Evolutionary conservation across 192 early-diverging fungal species (phyloP).

Genomic region (Linnemannia zychae): DNA sequence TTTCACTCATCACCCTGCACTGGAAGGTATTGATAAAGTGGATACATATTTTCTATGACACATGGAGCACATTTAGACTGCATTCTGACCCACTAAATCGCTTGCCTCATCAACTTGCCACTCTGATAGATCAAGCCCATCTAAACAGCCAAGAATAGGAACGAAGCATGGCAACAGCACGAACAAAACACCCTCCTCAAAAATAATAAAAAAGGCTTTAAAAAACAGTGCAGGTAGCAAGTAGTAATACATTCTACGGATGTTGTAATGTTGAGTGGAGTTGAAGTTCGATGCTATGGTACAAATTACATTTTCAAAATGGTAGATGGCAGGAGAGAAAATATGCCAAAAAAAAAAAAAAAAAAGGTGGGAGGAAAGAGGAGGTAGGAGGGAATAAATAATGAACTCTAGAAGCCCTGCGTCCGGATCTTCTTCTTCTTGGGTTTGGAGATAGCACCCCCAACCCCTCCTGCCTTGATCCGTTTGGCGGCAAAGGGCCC

Average conservation of each 20-base stretch:
- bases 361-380: background rate
- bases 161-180: background rate
- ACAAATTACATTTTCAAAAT: background rate
- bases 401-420: conserved; percentile 46
- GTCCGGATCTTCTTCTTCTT: conserved; percentile 39
- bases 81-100: too few species aligned
- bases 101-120: too few species aligned
- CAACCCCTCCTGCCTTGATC: background rate
- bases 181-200: background rate
- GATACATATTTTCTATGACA: too few species aligned
- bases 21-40: conserved; percentile 79
- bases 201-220: background rate
- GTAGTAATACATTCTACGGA: background rate
- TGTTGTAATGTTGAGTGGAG: background rate
- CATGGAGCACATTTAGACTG: too few species aligned
- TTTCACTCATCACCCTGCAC: conserved; percentile 94
- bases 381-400: background rate
- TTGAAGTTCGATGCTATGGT: background rate
- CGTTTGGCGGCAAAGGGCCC: conserved; percentile 27
- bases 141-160: background rate
- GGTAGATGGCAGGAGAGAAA: background rate
- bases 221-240: background rate
- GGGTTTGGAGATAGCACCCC: conserved; percentile 13
- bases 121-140: conserved; percentile 39
- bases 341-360: background rate